Evolutionary conservation across 495 filamentous ascomycete species (phyloP), one percentile per base, ranked within the genome.

Genomic region (Bombardia bombarda): DNA sequence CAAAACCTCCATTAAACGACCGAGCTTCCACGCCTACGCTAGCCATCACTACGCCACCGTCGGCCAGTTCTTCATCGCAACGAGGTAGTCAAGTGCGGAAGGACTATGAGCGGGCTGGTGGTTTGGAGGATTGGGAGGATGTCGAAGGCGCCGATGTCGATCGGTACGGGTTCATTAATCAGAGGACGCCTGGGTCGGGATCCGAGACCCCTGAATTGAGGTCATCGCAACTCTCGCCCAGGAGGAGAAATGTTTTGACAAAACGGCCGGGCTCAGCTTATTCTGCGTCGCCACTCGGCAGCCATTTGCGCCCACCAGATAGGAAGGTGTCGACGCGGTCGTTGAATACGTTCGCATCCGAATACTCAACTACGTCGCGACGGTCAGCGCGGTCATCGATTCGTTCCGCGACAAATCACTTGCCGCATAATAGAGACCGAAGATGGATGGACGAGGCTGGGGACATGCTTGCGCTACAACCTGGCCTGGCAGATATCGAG

Each of bases 61-160:
- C 60, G 42, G 52, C 19, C 54, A 60, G 46, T 63, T 68, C 67
- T 52, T 68, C 53, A 48, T 70, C 66, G 49, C 65, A 24, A 61
- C 67, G 47, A 54, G 60, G 60, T 61, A 67, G 52, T 35, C 47
- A 49, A 28, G 26, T 38, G 18, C 50, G 56, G 38, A 50, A 36
- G 33, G 57, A 51, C 19, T 57, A 65, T 28, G 68, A 74, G 61
- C 63, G 82, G 12, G 87, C 88, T 12, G 90, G 89, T 13, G 90
- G 90, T 0, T 79, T 93, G 31, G 92, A 99, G 56, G 90, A 95
- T 55, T 99, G 92, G 93, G 83, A 90, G 52, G 83, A 95, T 61
- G 66, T 99, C 9, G 72, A 82, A n/a, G 84, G 77, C n/a, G 74
- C 69, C 30, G 86, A 94, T 58, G 85, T 97, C 32, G 92, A 99